Percentiles rank a stretch among this genome's conserved stretches.
These are phyloP conservation scores for Comarum palustre DNA, from an alignment of 306 rosid genomes.

Conservation along the genomic window DNA sequence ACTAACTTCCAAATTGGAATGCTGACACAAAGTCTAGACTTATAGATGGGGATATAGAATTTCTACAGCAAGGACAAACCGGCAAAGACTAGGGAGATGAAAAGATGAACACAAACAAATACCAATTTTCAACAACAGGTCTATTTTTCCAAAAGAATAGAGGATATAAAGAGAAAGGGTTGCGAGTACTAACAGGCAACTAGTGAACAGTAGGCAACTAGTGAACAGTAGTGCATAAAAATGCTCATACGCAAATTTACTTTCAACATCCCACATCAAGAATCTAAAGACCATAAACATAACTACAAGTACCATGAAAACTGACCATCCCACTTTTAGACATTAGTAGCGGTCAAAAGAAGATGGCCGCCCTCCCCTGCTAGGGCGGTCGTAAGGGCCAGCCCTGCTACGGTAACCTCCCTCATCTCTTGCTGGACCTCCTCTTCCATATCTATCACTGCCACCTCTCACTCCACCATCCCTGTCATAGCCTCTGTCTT, in stretches of 20 bases:
- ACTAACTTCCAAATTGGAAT: not conserved
- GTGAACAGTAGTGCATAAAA: constrained; percentile 24
- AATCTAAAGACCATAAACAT: constrained; percentile 24
- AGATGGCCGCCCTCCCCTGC: constrained; percentile 59
- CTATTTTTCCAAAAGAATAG: too few species aligned
- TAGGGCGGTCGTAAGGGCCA: constrained; percentile 80
- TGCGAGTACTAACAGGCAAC: constrained; percentile 1
- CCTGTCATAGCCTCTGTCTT: constrained; percentile 71
- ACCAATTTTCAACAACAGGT: not conserved
- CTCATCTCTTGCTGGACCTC: constrained; percentile 57
- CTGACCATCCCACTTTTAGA: constrained; percentile 12
- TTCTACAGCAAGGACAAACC: not conserved
- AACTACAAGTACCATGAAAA: constrained; percentile 18
- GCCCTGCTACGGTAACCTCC: constrained; percentile 75
- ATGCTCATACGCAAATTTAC: constrained; percentile 27
- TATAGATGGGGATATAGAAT: not conserved
- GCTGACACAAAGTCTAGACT: not conserved
- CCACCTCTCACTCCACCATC: constrained; percentile 62
- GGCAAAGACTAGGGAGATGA: not conserved
- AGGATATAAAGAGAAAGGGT: not conserved
- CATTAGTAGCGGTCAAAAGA: constrained; percentile 68
- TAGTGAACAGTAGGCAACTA: constrained; percentile 22
- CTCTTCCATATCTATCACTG: constrained; percentile 62
- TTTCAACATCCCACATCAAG: constrained; percentile 23
- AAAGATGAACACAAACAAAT: not conserved